Evolutionary conservation across 371 early-diverging fungal genomes (phyloP), one percentile per base, ranked within the genome.

Genomic region (Saksenaea vasiformis): DNA sequence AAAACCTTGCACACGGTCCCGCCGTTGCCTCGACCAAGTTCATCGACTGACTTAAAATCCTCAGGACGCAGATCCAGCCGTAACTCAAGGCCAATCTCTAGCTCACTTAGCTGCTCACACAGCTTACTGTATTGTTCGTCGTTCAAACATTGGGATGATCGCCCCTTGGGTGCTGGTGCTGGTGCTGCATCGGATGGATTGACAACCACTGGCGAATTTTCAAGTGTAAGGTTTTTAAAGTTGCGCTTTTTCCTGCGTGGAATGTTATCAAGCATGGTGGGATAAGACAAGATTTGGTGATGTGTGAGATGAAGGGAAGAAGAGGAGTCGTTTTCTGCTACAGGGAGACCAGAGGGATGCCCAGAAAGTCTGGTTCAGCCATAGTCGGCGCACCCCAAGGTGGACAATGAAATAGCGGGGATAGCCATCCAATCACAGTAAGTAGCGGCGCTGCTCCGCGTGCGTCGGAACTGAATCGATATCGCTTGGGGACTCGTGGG

Each of bases 11-110:
- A 83, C 26, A 95, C 95, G 15, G 93, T 90, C 11, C 95, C 96
- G 35, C 94, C 96, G 71, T 89, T 91, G 19, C 96, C 96, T 38
- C 90, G 82, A 17, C 95, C 96, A 10, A 95, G 79, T 69, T 94
- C 94, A 66, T 85, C 80, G n/a, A 93, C 65, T 0, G 85, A 77
- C 54, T 84, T 78, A 61, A 97, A 82, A 73, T 97, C 96, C 67
- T 93, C 93, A 53, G 86, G 81, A 68, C 91, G 87, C 64, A 93
- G 75, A 79, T 93, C 93, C 70, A 91, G 74, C 54, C 89, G 83
- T 61, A 90, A 78, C 67, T 91, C 92, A 4, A 90, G 77, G 2
- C 92, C 92, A 54, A 90, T 85, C 57, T 91, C 90, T 43, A 91
- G 72, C 61, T 83, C 85, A 26, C 81, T 82, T 43, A 85, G 57